phyloP scores from a whole-genome alignment of 2,329 filamentous ascomycete species.

The Alternaria incomplexa region DNA sequence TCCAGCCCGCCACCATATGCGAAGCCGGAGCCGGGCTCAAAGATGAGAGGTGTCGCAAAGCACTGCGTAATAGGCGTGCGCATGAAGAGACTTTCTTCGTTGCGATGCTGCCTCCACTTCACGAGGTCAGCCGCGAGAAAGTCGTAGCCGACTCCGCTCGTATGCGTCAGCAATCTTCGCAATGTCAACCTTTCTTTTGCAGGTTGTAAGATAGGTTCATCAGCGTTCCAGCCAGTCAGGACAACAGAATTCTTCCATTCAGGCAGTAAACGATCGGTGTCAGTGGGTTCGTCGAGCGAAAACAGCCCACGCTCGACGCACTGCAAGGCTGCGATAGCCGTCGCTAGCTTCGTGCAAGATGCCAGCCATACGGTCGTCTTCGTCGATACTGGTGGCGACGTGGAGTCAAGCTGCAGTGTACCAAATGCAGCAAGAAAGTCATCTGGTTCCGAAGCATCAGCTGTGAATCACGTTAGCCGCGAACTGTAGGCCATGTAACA shows the following conservation, averaged over 20 bases:
- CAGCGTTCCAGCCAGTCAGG: slow-evolving; percentile 20
- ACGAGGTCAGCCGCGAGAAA: slow-evolving; percentile 24
- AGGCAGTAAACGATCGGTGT: slow-evolving; percentile 30
- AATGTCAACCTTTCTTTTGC: slow-evolving; percentile 29
- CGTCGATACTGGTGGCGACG: slow-evolving; percentile 16
- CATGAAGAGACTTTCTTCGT: slow-evolving; percentile 12
- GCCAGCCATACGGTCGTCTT: slow-evolving; percentile 41
- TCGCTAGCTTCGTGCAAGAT: slow-evolving; percentile 38
- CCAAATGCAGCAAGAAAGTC: slow-evolving; percentile 25
- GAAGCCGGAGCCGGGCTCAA: slow-evolving; percentile 32
- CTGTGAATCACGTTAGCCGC: neutral
- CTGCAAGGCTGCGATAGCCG: slow-evolving; percentile 35
- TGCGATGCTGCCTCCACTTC: slow-evolving; percentile 19
- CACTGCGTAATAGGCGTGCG: slow-evolving; percentile 15
- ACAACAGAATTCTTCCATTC: slow-evolving; percentile 31
- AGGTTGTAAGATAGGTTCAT: slow-evolving; percentile 13
- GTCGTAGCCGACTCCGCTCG: slow-evolving; percentile 32
- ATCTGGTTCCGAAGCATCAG: neutral
- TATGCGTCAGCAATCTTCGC: slow-evolving; percentile 33
- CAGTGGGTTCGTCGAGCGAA: slow-evolving; percentile 27
- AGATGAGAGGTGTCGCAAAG: slow-evolving; percentile 27
- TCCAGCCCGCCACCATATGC: slow-evolving; percentile 31
- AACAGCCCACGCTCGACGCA: slow-evolving; percentile 38
- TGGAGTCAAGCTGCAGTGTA: slow-evolving; percentile 19
- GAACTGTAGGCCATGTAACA: neutral